A percentile compares a stretch with the other conserved stretches of the same genome.
These are phyloP conservation scores for Penicillium aurantiogriseum DNA, from an alignment of 2,329 filamentous ascomycete species.

Conservation along the genomic window DNA sequence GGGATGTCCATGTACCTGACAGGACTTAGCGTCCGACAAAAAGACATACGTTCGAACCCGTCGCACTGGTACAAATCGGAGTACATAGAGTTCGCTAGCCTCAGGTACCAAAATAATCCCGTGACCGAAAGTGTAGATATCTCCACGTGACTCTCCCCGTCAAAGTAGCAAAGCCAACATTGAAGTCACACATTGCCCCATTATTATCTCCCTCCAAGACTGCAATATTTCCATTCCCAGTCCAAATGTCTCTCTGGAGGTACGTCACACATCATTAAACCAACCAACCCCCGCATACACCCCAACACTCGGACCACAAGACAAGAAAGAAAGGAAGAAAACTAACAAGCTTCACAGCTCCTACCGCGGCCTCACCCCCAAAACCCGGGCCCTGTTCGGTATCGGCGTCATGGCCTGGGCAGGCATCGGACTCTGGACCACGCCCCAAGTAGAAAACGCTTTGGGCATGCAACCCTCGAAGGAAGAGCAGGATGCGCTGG, in stretches of 20 bases:
- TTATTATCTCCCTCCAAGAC: not conserved
- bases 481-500: slow-evolving; percentile 67
- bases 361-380: slow-evolving; percentile 70
- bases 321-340: not conserved
- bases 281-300: not conserved
- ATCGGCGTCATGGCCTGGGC: slow-evolving; percentile 75
- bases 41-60: slow-evolving; percentile 2
- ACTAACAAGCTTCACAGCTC: slow-evolving; percentile 46
- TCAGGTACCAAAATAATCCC: slow-evolving; percentile 1
- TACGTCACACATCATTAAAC: slow-evolving; percentile 16
- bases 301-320: not conserved
- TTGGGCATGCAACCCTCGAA: slow-evolving; percentile 71
- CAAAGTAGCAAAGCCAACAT: not conserved
- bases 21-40: slow-evolving; percentile 1
- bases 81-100: slow-evolving; percentile 2
- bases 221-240: not conserved
- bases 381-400: slow-evolving; percentile 70
- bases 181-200: not conserved
- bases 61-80: not conserved
- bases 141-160: not conserved
- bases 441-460: slow-evolving; percentile 69
- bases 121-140: slow-evolving; percentile 1
- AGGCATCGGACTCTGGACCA: slow-evolving; percentile 67
- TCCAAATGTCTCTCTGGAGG: slow-evolving; percentile 42
- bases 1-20: slow-evolving; percentile 18